Evolutionary conservation across 2,329 filamentous ascomycete genomes (phyloP), one percentile per base, ranked within the genome.

Genomic region (Escovopsis sp.): DNA sequence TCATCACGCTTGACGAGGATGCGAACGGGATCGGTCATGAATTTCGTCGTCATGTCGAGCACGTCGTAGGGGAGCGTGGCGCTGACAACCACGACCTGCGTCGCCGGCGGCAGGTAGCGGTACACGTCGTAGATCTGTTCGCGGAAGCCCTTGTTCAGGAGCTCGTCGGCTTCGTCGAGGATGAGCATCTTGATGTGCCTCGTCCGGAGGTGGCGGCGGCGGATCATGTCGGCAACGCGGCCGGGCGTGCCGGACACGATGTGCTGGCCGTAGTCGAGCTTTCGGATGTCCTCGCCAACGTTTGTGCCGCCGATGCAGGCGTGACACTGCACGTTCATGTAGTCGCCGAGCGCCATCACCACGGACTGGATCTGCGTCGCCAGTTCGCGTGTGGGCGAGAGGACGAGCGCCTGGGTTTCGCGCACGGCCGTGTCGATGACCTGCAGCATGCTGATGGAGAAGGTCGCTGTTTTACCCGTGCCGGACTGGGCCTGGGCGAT

Each of bases 51-150:
- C 84, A 98, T 94, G 64, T 96, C 89, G 42, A 98, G 77, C 18
- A 98, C 91, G 59, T 98, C 91, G 70, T 96, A 93, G 38, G 91
- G 91, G 32, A 98, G 80, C 4, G 91, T 98, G 49, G 91, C 91
- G 42, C 86, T 94, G 53, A 98, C 86, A 26, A 98, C 86, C 3
- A 96, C 91, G n/a, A 96, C 91, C 64, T 98, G 91, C 1, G 91
- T 98, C 5, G 89, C 87, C 26, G 88, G 91, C 12, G 91, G 91
- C 1, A 98, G 80, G 58, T 95, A 94, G 58, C 88, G 85, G 70
- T 95, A 96, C 40, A 98, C 88, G 53, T 96, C 89, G 75, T 96
- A 96, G 62, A 98, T 98, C 60, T 96, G 91, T 69, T 98, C 91
- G 50, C 87, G 77, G 72, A 96, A 98, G 40, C 91, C 91, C 53